phyloP scores from a whole-genome alignment of 169 alveolate species.

The Besnoitia besnoiti region DNA sequence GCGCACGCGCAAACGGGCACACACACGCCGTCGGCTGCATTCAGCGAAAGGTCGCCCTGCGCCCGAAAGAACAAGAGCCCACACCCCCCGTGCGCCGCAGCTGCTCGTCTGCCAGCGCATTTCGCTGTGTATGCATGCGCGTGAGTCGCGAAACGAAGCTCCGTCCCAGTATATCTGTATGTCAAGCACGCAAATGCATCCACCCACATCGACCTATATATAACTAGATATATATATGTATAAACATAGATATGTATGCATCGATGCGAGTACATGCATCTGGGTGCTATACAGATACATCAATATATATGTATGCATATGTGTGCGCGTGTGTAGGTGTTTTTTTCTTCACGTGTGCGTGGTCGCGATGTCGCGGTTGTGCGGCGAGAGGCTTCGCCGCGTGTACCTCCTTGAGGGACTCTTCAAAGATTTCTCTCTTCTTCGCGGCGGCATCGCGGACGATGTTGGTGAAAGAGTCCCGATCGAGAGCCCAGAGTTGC shows the following conservation, averaged over 20 bases:
- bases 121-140: too few relatives aligned
- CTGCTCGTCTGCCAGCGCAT: not conserved
- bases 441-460: conserved; percentile 89
- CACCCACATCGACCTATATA: not conserved
- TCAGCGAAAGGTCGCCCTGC: not conserved
- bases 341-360: not conserved
- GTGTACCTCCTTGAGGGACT: conserved; percentile 83
- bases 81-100: not conserved
- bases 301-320: not conserved
- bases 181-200: not conserved
- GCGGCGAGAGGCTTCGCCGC: too few relatives aligned
- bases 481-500: conserved; percentile 87
- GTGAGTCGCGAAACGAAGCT: not conserved
- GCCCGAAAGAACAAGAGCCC: not conserved
- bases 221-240: not conserved
- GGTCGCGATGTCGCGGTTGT: too few relatives aligned
- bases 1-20: not conserved
- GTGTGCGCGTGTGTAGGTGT: not conserved
- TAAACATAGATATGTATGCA: not conserved
- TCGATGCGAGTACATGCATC: too few relatives aligned
- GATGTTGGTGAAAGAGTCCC: conserved; percentile 90
- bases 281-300: not conserved
- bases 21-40: not conserved
- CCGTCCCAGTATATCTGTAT: not conserved
- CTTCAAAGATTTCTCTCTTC: conserved; percentile 88